Evolutionary conservation across 331 rosid species (phyloP).

Genomic region (Quercus tomentella): DNA sequence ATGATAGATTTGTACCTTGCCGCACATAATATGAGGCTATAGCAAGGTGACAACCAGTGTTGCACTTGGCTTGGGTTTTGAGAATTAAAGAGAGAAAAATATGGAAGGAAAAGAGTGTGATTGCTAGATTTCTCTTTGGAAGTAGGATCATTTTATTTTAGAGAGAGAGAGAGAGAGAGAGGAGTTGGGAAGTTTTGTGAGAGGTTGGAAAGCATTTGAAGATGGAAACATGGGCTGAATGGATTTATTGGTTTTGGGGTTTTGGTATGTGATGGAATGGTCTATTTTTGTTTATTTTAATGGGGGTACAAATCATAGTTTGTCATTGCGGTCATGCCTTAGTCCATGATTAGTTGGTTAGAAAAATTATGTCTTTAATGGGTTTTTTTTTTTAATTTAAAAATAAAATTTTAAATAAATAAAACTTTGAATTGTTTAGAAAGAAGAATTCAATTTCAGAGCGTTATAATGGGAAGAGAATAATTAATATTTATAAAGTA

Average conservation of each 20-base stretch:
- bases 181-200: background rate
- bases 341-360: background rate
- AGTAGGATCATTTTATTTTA: slow-evolving; percentile 27
- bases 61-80: slow-evolving; percentile 20
- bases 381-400: too few species aligned
- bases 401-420: too few species aligned
- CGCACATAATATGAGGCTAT: slow-evolving; percentile 35
- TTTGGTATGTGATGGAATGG: background rate
- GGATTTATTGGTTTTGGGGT: background rate
- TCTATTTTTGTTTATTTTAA: background rate
- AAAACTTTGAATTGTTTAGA: too few species aligned
- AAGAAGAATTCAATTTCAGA: too few species aligned
- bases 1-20: slow-evolving; percentile 19
- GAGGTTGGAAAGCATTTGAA: slow-evolving; percentile 12
- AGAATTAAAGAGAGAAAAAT: background rate
- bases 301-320: background rate
- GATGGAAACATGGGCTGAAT: too few species aligned
- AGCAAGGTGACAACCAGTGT: slow-evolving; percentile 35
- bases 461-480: too few species aligned
- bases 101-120: slow-evolving; percentile 4
- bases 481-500: too few species aligned
- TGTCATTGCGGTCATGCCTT: slow-evolving; percentile 13
- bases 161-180: background rate
- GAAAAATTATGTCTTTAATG: too few species aligned
- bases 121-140: background rate